Conservation (phyloP, 495 filamentous ascomycete species). For the Peziza echinospora region DNA sequence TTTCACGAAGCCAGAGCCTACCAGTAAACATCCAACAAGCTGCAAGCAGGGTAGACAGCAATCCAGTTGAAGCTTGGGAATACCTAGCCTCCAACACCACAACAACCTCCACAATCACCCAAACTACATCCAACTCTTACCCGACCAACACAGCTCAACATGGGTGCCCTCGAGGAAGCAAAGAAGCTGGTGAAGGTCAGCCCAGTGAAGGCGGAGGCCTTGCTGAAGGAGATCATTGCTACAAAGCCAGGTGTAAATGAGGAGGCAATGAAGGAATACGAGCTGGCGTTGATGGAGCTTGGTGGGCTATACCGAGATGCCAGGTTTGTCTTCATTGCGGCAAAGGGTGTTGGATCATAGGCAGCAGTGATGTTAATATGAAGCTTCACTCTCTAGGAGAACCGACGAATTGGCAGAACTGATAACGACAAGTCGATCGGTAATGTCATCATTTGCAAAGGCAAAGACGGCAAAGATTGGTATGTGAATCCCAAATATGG, state of each 20-base stretch:
- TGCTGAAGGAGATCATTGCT: slow-evolving; percentile 74
- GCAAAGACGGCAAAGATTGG: slow-evolving; percentile 97
- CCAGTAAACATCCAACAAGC: too few relatives aligned
- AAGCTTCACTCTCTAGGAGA: slow-evolving; percentile 41
- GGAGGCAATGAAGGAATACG: slow-evolving; percentile 68
- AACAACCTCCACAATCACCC: too few relatives aligned
- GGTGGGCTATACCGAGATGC: slow-evolving; percentile 83
- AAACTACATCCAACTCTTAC: too few relatives aligned
- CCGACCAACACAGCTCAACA: too few relatives aligned
- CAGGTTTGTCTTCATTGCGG: slow-evolving; percentile 29
- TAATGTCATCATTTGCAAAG: slow-evolving; percentile 88
- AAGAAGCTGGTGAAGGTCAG: slow-evolving; percentile 60
- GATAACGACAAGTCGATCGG: slow-evolving; percentile 70
- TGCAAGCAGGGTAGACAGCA: too few relatives aligned
- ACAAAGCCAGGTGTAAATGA: slow-evolving; percentile 65
- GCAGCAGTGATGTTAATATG: too few relatives aligned
- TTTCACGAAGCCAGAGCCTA: too few relatives aligned
- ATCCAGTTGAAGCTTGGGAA: too few relatives aligned
- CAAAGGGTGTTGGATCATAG: slow-evolving; percentile 8
- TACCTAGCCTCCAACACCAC: too few relatives aligned
- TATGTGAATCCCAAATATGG: slow-evolving; percentile 30
- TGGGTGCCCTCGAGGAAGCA: slow-evolving; percentile 43
- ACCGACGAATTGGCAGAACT: slow-evolving; percentile 74
- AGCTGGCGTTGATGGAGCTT: slow-evolving; percentile 58
- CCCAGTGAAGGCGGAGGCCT: slow-evolving; percentile 53